Conservation (phyloP, 2,329 filamentous ascomycete genomes). For the Arthrobotrys musiformis region DNA sequence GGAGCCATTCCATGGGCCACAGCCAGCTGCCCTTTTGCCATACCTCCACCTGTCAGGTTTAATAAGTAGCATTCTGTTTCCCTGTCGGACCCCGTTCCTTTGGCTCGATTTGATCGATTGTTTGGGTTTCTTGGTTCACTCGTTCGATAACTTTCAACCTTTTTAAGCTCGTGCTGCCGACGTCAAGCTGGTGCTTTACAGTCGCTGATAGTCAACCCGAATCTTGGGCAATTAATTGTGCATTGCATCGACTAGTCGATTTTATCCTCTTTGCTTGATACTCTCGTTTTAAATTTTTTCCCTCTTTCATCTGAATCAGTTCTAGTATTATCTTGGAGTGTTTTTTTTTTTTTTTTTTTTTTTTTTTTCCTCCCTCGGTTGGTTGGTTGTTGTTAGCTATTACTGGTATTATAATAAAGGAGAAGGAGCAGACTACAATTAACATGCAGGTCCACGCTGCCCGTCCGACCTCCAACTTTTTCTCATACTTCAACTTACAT, state of each 20-base stretch:
- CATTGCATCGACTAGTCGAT: slow-evolving; percentile 19
- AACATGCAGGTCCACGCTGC: slow-evolving; percentile 51
- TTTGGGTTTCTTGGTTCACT: slow-evolving; percentile 28
- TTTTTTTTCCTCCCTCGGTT: neutral
- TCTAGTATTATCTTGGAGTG: neutral
- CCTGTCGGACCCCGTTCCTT: slow-evolving; percentile 16
- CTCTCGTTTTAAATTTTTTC: slow-evolving; percentile 7
- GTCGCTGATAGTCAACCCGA: slow-evolving; percentile 6
- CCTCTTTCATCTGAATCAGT: neutral
- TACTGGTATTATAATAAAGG: slow-evolving; percentile 34
- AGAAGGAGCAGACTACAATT: neutral
- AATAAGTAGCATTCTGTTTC: slow-evolving; percentile 32
- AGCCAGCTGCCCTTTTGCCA: slow-evolving; percentile 31
- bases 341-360: slow-evolving; percentile 6
- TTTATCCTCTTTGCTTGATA: slow-evolving; percentile 16
- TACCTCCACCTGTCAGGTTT: slow-evolving; percentile 23
- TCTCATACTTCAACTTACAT: slow-evolving; percentile 42
- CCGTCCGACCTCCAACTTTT: slow-evolving; percentile 45
- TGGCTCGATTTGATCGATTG: slow-evolving; percentile 18
- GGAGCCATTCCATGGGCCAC: slow-evolving; percentile 23
- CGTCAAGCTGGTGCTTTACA: slow-evolving; percentile 27
- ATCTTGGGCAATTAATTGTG: neutral
- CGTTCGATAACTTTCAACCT: slow-evolving; percentile 20
- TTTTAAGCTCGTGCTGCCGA: slow-evolving; percentile 39
- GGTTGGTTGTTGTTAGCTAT: slow-evolving; percentile 9